Evolutionary conservation across 805 yeast genomes (phyloP).

Genomic region (Candida ponderosae): DNA sequence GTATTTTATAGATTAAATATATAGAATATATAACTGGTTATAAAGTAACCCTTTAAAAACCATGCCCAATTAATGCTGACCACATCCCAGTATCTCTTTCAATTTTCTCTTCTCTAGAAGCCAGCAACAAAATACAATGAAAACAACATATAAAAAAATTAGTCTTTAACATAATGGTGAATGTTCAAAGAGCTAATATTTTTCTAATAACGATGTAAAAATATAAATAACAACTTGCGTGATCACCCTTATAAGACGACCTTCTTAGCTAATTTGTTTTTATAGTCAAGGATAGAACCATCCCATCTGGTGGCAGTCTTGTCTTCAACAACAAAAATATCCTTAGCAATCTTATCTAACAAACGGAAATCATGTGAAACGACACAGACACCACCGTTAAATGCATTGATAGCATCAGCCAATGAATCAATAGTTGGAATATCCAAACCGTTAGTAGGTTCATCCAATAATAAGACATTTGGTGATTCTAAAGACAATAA

Average conservation of each 20-base stretch:
- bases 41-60: too few species aligned
- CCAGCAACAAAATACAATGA: too few species aligned
- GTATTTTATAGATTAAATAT: background rate
- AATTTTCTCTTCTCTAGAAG: too few species aligned
- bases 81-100: too few species aligned
- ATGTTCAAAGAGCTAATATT: too few species aligned
- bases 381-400: conserved; percentile 97
- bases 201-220: background rate
- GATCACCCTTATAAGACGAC: conserved; percentile 72
- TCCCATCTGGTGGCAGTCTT: conserved; percentile 97
- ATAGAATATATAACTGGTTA: too few species aligned
- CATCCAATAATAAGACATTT: conserved; percentile 90
- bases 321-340: conserved; percentile 92
- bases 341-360: conserved; percentile 94
- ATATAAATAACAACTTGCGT: conserved; percentile 1
- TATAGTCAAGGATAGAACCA: conserved; percentile 82
- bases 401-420: conserved; percentile 91
- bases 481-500: conserved; percentile 92
- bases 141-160: too few species aligned
- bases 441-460: conserved; percentile 99
- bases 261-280: conserved; percentile 87
- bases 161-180: too few species aligned
- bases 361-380: conserved; percentile 99
- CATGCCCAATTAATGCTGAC: too few species aligned
- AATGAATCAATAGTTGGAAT: conserved; percentile 96